Base-by-base conservation (phyloP, 768 basidiomycete species). In the Coprinellus aureogranulatus region DNA sequence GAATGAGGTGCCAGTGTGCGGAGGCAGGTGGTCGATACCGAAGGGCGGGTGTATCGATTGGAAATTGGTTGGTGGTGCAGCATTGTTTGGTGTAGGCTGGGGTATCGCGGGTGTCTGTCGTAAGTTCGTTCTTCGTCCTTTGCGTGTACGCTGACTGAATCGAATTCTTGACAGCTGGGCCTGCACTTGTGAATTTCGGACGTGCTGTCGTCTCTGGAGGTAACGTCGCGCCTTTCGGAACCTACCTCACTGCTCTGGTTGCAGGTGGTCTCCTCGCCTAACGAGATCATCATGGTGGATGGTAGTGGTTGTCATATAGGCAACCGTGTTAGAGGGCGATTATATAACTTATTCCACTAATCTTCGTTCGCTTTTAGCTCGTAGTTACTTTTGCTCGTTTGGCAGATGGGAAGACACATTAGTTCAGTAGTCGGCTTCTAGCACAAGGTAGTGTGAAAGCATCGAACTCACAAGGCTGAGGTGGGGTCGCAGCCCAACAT, bases 1-100 rank as follows among this genome's bases (percentile, higher is more conserved):
- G 31, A 62, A 68, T 20, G 72, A 74, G 50, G 61, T 64, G 18
- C 76, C 81, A 1, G 64, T 68, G 25, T 72, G 82, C 18, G 80
- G 80, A 59, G 82, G 79, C 2, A 57, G 54, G 45, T 80, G 78
- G 77, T 66, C 69, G 6, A 70, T 82, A 25, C 77, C 78, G 3
- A 72, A 72, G 30, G 68, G 61, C 31, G 72, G 70, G 18, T 61
- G 66, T 31, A 70, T 87, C 18, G 80, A 87, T 61, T 49, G 59
- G 25, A 76, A 66, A 59, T 73, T 87, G 27, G 44, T 87, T 8
- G 54, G 64, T 28, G 86, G 86, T 22, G 76, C 83, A 11, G 75
- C 78, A 18, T 59, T 85, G 37, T 87, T 87, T 66, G 85, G 86
- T 48, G 59, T 84, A 26, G 85, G 86, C 1, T 87, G 86, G 86